phyloP scores from a whole-genome alignment of 192 early-diverging fungal genomes.

The Coemansia sp. region DNA sequence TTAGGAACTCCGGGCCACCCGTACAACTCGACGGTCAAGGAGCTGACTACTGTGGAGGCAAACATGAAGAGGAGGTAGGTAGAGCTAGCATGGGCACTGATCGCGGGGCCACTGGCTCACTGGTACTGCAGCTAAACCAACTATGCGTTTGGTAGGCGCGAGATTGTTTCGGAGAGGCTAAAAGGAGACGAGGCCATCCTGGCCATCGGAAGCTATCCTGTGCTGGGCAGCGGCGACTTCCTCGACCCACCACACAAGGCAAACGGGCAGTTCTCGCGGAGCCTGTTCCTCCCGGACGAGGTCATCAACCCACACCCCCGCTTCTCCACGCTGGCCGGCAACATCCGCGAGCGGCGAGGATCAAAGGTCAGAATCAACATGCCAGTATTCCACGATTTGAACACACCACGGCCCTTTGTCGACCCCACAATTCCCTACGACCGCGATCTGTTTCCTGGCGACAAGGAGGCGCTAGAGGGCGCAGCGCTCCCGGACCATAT shows the following conservation, averaged over 20 bases:
- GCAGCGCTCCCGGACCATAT: constrained; percentile 88
- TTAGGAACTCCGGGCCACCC: constrained; percentile 83
- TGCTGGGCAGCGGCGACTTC: constrained; percentile 74
- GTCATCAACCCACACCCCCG: constrained; percentile 92
- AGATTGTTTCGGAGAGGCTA: constrained; percentile 58
- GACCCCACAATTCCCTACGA: constrained; percentile 63
- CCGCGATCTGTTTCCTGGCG: constrained; percentile 55
- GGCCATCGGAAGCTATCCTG: constrained; percentile 83
- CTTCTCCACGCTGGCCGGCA: constrained; percentile 86
- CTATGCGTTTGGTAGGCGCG: constrained; percentile 67
- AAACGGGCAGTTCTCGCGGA: constrained; percentile 63
- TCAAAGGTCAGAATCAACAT: constrained; percentile 94
- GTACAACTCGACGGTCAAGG: constrained; percentile 75
- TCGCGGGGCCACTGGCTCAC: too few species aligned
- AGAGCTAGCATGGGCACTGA: too few species aligned
- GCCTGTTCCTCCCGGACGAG: constrained; percentile 89
- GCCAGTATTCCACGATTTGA: constrained; percentile 87
- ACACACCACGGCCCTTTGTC: constrained; percentile 87
- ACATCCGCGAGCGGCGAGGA: constrained; percentile 89
- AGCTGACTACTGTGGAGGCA: constrained; percentile 75
- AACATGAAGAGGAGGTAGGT: constrained; percentile 69
- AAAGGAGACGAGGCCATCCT: constrained; percentile 67
- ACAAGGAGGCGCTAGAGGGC: constrained; percentile 65
- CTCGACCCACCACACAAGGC: constrained; percentile 68
- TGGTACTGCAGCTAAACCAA: too few species aligned